Base-by-base conservation (phyloP, 75 land plant genomes). In the Picea sitchensis region DNA sequence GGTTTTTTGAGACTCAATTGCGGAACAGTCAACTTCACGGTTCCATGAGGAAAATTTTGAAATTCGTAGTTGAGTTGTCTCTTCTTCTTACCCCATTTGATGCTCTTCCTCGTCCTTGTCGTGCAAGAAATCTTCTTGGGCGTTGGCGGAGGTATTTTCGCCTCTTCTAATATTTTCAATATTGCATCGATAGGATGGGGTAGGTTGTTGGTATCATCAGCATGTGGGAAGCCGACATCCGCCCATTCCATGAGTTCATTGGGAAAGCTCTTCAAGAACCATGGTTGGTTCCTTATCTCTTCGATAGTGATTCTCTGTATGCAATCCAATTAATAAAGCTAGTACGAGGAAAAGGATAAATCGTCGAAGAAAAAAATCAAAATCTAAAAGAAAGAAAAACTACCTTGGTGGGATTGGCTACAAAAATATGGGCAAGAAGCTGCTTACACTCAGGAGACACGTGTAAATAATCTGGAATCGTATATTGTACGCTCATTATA, bases 401-500 rank as follows among this genome's bases (percentile, higher is more conserved):
- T 44, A 82, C 86, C 86, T 77, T 84, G 30, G 84, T 32, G 3
- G 86, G 86, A 32, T 81, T 84, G 58, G 83, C 84, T 30, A 84
- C 86, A 78, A 84, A 84, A 6, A 81, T 84, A 32, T 84, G 75
- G 21, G 86, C 81, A 65, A 84, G 75, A 41, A 84, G 64, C 64
- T 84, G 79, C 18, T 84, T 58, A 78, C 86, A 84, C 54, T 84
- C 86, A 11, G 76, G 65, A n/a, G 86, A 84, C 18, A 84, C 82
- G 61, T 79, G 83, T 4, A 84, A 80, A 60, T 81, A 81, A 20
- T 84, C 86, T 5, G 83, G 86, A 62, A 84, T 84, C 30, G 80
- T 61, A 64, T 84, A 84, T 72, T 84, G 86, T 26, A 81, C 86
- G 65, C 80, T 84, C 68, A 84, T 58, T 12, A 84, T 84, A 14